Evolutionary conservation across 768 basidiomycete species (phyloP), one percentile per base, ranked within the genome.

Genomic region (Termitomyces sp.): DNA sequence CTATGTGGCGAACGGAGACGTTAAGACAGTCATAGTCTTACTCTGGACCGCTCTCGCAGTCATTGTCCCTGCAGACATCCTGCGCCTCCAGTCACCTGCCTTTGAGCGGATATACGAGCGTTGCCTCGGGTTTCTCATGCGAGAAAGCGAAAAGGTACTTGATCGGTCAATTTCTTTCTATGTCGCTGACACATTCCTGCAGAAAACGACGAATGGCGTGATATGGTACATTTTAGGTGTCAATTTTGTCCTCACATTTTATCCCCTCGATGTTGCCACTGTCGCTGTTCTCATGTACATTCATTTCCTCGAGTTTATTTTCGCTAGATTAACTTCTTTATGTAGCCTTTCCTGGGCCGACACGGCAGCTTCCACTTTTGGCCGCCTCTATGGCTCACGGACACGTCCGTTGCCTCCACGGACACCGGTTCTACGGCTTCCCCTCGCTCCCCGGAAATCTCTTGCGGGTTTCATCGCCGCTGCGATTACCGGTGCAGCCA

Each of bases 321-420:
- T 56, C 30, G 24, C 36, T 46, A 22, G 34, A 24, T 52, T 30
- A 36, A 11, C n/a, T 54, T 45, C 48, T 57, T 61, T 24, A 33
- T 39, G 46, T 66, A 96, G 94, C 61, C 85, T 97, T 50, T 94
- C 93, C 34, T 97, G 95, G 95, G 94, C 93, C 0, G 95, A 97
- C 71, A 96, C 95, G 1, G 86, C 93, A 18, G 95, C 95, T 6
- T 96, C 95, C 11, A 95, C 92, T 13, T 77, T 96, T 63, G 95
- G 95, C 46, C 85, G 95, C n/a, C 76, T 93, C 36, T 93, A 83
- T 70, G 92, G 93, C 42, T 75, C 76, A n/a, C 73, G 75, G 48
- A 92, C 93, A 0, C 81, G 84, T 46, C 73, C 70, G 44, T 71
- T 81, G n/a, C 79, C 78, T 12, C 24, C 74, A 18, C 70, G 70